Conservation (phyloP, 305 asterid species). For the Fraxinus floribunda region DNA sequence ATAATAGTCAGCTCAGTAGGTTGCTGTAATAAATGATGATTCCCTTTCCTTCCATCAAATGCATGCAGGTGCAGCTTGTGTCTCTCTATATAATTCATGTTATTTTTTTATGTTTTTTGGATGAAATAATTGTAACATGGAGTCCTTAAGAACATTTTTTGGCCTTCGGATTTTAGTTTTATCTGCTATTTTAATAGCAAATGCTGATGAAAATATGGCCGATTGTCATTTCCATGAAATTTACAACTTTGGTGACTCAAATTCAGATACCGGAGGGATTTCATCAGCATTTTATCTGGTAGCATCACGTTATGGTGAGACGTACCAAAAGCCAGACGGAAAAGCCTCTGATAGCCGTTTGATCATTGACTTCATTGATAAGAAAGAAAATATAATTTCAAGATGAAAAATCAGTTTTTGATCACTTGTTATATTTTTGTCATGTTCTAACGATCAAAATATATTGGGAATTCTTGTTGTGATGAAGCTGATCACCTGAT, state of each 20-base stretch:
- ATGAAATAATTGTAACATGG: not conserved
- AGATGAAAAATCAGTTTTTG: not conserved
- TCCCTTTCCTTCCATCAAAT: not conserved
- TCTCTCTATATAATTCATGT: not conserved
- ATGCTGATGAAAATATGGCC: not conserved
- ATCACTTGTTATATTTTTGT: not conserved
- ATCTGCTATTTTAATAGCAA: not conserved
- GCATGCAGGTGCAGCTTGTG: not conserved
- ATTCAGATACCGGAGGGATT: slow-evolving; percentile 70
- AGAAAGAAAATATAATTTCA: not conserved
- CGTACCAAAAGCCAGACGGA: slow-evolving; percentile 54
- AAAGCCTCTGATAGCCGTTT: slow-evolving; percentile 73
- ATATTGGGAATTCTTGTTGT: not conserved
- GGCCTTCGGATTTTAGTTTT: not conserved
- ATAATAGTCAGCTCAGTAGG: not conserved
- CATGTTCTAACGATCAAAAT: not conserved
- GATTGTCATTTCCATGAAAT: slow-evolving; percentile 50
- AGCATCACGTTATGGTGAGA: slow-evolving; percentile 50
- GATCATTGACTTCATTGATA: slow-evolving; percentile 71
- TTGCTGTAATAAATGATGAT: not conserved
- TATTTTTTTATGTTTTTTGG: not conserved
- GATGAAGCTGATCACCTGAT: slow-evolving; percentile 50
- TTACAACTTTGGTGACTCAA: slow-evolving; percentile 68
- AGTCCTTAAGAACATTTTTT: not conserved
- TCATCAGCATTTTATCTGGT: slow-evolving; percentile 24